phyloP scores from a whole-genome alignment of 768 basidiomycete species.

The Xerocomus brunneocitrinus region DNA sequence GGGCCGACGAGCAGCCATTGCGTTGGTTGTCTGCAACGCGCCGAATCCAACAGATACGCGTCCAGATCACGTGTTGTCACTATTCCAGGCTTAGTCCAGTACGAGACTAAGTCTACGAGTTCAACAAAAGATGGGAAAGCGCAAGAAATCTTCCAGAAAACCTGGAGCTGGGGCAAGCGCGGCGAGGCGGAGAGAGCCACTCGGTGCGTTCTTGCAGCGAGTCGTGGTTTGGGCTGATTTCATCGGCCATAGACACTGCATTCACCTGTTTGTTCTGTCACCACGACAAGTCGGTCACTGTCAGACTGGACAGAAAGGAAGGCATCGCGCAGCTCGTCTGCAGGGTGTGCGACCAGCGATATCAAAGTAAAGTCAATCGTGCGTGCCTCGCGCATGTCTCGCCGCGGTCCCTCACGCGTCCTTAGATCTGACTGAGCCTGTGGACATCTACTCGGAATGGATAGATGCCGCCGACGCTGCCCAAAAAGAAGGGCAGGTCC shows the following conservation, averaged over 20 bases:
- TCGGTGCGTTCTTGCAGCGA: slow-evolving; percentile 45
- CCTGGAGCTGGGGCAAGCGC: slow-evolving; percentile 56
- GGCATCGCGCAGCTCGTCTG: slow-evolving; percentile 77
- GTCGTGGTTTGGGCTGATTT: slow-evolving; percentile 2
- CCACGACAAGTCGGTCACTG: slow-evolving; percentile 85
- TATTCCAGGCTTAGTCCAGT: background rate
- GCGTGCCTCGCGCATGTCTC: slow-evolving; percentile 25
- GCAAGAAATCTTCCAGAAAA: slow-evolving; percentile 85
- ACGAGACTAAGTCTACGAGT: no score
- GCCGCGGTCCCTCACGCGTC: slow-evolving; percentile 11
- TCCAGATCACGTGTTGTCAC: slow-evolving; percentile 29
- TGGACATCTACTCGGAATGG: slow-evolving; percentile 91
- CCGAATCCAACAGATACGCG: slow-evolving; percentile 24
- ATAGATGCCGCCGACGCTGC: slow-evolving; percentile 86
- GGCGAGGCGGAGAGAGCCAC: slow-evolving; percentile 61
- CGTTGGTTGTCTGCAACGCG: slow-evolving; percentile 28
- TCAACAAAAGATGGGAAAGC: slow-evolving; percentile 64
- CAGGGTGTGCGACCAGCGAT: slow-evolving; percentile 82
- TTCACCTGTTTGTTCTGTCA: slow-evolving; percentile 89
- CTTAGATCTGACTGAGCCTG: slow-evolving; percentile 78
- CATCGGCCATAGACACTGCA: slow-evolving; percentile 53
- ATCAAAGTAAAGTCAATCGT: slow-evolving; percentile 87
- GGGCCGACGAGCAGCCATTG: slow-evolving; percentile 65
- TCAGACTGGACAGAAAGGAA: slow-evolving; percentile 82
- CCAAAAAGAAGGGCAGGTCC: slow-evolving; percentile 53